These are phyloP conservation scores for Colletotrichum gigasporum DNA, from an alignment of 2,329 filamentous ascomycete species.

Conservation along the genomic window DNA sequence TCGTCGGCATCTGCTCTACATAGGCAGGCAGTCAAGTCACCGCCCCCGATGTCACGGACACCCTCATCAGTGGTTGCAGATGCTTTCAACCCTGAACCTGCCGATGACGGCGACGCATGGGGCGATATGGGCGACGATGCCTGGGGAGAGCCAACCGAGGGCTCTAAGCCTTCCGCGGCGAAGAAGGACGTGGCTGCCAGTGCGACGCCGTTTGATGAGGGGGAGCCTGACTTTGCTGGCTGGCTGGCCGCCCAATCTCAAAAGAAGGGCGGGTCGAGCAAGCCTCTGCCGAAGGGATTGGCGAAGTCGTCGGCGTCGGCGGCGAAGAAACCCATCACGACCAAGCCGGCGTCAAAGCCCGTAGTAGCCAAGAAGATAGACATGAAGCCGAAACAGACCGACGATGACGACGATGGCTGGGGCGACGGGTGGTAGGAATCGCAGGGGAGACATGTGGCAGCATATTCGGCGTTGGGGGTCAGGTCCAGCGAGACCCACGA, in stretches of 20 bases:
- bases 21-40: conserved; percentile 66
- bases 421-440: conserved; percentile 68
- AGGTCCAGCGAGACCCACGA: conserved; percentile 6
- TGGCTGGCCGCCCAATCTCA: conserved; percentile 90
- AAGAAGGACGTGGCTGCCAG: conserved; percentile 45
- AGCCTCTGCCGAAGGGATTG: conserved; percentile 84
- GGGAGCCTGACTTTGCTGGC: conserved; percentile 94
- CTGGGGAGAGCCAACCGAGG: conserved; percentile 49
- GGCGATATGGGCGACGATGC: conserved; percentile 68
- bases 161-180: conserved; percentile 33
- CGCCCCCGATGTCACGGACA: conserved; percentile 54
- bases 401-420: conserved; percentile 70
- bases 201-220: conserved; percentile 76
- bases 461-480: conserved; percentile 27
- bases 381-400: conserved; percentile 69
- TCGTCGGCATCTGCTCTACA: conserved; percentile 68
- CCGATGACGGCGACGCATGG: conserved; percentile 79
- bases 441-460: neutral
- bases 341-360: conserved; percentile 50
- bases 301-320: conserved; percentile 61
- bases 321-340: conserved; percentile 51
- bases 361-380: conserved; percentile 73
- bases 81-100: conserved; percentile 64
- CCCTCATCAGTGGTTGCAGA: conserved; percentile 59
- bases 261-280: conserved; percentile 70